These are phyloP conservation scores for Hordeum marinum DNA, from an alignment of 176 grass and related monocot genomes.

Conservation along the genomic window DNA sequence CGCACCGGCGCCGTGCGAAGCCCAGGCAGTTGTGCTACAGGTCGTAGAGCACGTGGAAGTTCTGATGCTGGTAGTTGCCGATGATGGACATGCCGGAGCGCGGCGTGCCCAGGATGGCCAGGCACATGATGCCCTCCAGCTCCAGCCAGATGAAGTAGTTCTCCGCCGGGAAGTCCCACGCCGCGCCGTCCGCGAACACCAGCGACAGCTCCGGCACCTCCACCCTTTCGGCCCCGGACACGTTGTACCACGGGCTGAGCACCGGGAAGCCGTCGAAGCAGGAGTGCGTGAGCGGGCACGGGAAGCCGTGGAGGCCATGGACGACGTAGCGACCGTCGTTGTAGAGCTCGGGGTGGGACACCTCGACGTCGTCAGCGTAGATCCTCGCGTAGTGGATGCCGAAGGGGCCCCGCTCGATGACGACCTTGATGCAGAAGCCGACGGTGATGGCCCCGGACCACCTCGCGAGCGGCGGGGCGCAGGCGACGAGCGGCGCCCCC, in stretches of 20 bases:
- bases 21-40: conserved; percentile 55
- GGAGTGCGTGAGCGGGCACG: too few species aligned
- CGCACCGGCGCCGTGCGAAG: conserved; percentile 73
- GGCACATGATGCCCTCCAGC: conserved; percentile 61
- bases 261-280: conserved; percentile 71
- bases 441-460: too few species aligned
- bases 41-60: conserved; percentile 91
- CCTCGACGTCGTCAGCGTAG: too few species aligned
- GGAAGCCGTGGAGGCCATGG: too few species aligned
- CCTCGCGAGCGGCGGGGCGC: too few species aligned
- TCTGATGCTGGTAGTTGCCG: conserved; percentile 96
- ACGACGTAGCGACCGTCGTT: too few species aligned
- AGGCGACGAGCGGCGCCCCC: too few species aligned
- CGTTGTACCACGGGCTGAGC: conserved; percentile 84
- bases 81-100: conserved; percentile 58
- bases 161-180: conserved; percentile 78
- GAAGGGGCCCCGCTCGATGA: too few species aligned
- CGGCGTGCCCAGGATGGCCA: conserved; percentile 69
- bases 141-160: conserved; percentile 93
- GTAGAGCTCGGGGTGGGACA: too few species aligned
- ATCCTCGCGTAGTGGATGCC: too few species aligned
- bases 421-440: too few species aligned
- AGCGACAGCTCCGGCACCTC: conserved; percentile 75
- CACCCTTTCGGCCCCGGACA: conserved; percentile 49
- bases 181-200: conserved; percentile 62